Base-by-base conservation (phyloP, 257 asterid genomes). In the Eustoma russellianum region DNA sequence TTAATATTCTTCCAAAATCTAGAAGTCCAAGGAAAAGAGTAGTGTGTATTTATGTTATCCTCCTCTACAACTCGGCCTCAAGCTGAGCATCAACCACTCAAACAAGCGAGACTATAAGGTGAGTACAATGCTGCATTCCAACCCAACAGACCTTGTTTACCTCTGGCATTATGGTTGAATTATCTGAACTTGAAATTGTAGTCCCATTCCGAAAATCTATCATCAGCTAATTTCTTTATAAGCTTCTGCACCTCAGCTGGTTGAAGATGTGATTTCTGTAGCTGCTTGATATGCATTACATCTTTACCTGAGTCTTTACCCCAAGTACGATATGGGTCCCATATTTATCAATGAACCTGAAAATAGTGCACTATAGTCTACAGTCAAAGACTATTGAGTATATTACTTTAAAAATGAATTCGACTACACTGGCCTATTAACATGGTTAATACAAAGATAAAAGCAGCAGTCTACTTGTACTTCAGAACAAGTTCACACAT, bases 281-380 rank as follows among this genome's bases (percentile, higher is more conserved):
- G 98, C 78, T 91, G 98, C 82, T 91, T 91, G 12, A 87, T 66
- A 69, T 87, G 95, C 62, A 91, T 69, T 46, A 78, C 98, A 73
- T 91, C 98, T 74, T 91, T 87, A 60, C 98, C 98, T 74, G 96
- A 96, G 87, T 91, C 77, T 80, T 91, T 48, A 84, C 93, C 69
- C 96, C 98, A 60, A 84, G 86, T 61, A 87, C 74, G 48, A 91
- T 65, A 61, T 91, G 98, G 56, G 98, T 91, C 6, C 98, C 98
- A 48, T 87, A 91, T 56, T 82, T 91, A 14, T 84, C 96, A 59
- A 91, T 91, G 59, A 91, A 91, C 81, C 98, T 91, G 93, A 57
- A 80, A 67, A 70, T 62, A 61, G 51, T 49, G 72, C 41, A 69
- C 52, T 33, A 16, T 2, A 48, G 40, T 67, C 40, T 35, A 49